Conservation (phyloP, 148 eudicot genomes). For the Rhododendron molle region DNA sequence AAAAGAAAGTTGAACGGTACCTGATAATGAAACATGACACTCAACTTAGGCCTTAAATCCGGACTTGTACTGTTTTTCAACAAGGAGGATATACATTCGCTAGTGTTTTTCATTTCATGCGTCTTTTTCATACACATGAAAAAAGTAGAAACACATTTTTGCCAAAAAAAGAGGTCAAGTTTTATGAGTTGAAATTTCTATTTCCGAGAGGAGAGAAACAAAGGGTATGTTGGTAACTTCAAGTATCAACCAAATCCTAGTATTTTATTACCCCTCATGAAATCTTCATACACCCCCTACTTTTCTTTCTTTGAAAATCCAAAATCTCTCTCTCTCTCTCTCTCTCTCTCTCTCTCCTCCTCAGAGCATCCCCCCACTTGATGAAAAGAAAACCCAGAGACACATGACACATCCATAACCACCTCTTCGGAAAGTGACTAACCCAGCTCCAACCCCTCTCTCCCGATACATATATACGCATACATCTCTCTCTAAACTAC, state of each 20-base stretch:
- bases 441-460: not conserved
- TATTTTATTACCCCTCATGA: not conserved
- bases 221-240: not conserved
- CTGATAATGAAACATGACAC: no score
- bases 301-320: not conserved
- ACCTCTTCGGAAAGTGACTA: not conserved
- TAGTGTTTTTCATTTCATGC: not conserved
- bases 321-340: not conserved
- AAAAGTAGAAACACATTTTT: not conserved
- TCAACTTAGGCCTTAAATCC: no score
- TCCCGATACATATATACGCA: not conserved
- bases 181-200: not conserved
- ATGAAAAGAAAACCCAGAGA: not conserved
- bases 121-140: not conserved
- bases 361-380: not conserved
- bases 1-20: no score
- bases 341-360: slow-evolving; percentile 6
- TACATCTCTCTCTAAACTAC: not conserved
- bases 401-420: not conserved
- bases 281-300: not conserved
- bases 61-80: no score
- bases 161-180: not conserved
- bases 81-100: no score
- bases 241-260: not conserved
- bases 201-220: not conserved